Base-by-base conservation (phyloP, 495 filamentous ascomycete species). In the Trichoderma virens region DNA sequence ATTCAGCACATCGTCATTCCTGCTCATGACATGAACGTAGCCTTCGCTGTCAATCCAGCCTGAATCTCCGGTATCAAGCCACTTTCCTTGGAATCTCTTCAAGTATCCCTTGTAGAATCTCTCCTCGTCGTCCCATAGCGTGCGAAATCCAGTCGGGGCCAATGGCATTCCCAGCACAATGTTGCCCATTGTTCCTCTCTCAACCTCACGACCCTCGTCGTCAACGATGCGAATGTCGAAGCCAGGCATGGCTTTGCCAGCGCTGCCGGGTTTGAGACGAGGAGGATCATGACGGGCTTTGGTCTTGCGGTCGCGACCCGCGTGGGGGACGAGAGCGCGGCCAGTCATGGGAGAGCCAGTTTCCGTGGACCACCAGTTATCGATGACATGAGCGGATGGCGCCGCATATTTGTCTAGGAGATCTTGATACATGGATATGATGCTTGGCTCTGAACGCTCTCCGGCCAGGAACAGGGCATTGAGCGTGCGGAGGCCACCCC, bases 291-390 rank as follows among this genome's bases (percentile, higher is more conserved):
- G 66, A 56, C 66, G 70, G 14, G 62, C 16, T 32, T 65, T 65
- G 5, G 70, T 73, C 11, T 69, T 70, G 62, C 78, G 73, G 35
- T 79, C 70, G 60, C 72, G 75, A 0, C 77, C 85, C 2, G 78
- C 75, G 54, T 78, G 75, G 4, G 86, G 83, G 5, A 82, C 77
- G 38, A 96, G 76, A 7, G 90, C 86, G 30, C 96, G 77, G 1
- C 90, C 92, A 0, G 92, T 87, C 65, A 97, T 97, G 6, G 93
- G 93, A 5, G 88, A 91, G 8, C 93, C 93, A 1, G 89, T 91
- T 74, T 97, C 93, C 1, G 90, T 93, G 3, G 90, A 93, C 93
- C 93, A 97, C 93, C 93, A 97, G 71, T 97, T 96, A 72, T 97
- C 93, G 61, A 96, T 80, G 18, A 97, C 90, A 31, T 83, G 76